A percentile compares a stretch with the other conserved stretches of the same genome.
Evolutionary conservation across 1,284 basidiomycete species (phyloP).

Genomic region (Hemileia vastatrix): DNA sequence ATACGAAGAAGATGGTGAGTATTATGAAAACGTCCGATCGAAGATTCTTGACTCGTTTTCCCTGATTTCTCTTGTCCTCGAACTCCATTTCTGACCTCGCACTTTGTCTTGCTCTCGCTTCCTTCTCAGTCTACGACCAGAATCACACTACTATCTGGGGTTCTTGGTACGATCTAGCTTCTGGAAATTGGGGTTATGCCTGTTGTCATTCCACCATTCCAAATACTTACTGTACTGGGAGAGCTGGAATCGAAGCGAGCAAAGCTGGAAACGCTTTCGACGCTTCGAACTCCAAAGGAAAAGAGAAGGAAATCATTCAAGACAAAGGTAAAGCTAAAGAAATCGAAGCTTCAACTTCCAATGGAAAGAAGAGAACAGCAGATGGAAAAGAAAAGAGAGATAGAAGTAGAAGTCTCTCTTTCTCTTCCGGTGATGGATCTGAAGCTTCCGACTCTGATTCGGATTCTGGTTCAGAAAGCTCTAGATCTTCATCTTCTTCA

Average conservation of each 20-base stretch:
- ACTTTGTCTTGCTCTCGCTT: too few relatives aligned
- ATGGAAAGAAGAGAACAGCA: background rate
- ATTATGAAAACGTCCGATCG: background rate
- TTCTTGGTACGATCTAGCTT: slow-evolving; percentile 35
- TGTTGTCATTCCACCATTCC: slow-evolving; percentile 38
- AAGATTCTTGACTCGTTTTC: background rate
- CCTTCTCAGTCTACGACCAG: slow-evolving; percentile 31
- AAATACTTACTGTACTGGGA: slow-evolving; percentile 40
- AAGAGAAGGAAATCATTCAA: slow-evolving; percentile 2
- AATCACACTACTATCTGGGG: slow-evolving; percentile 40
- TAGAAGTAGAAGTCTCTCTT: background rate
- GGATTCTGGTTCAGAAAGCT: background rate
- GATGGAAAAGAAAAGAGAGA: background rate
- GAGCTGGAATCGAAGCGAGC: slow-evolving; percentile 38
- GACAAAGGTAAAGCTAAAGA: background rate
- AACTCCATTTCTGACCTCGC: background rate
- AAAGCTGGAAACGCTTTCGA: slow-evolving; percentile 11
- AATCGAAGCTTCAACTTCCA: background rate
- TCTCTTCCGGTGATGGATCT: background rate
- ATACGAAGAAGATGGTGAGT: slow-evolving; percentile 25
- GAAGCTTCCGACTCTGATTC: slow-evolving; percentile 4
- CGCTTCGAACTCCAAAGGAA: background rate
- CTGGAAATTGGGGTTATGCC: slow-evolving; percentile 35
- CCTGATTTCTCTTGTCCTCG: background rate
- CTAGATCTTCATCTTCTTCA: background rate